A percentile compares a stretch with the other conserved stretches of the same genome.
Evolutionary conservation across 75 land plant genomes (phyloP).

Genomic region (Pinus tabuliformis): DNA sequence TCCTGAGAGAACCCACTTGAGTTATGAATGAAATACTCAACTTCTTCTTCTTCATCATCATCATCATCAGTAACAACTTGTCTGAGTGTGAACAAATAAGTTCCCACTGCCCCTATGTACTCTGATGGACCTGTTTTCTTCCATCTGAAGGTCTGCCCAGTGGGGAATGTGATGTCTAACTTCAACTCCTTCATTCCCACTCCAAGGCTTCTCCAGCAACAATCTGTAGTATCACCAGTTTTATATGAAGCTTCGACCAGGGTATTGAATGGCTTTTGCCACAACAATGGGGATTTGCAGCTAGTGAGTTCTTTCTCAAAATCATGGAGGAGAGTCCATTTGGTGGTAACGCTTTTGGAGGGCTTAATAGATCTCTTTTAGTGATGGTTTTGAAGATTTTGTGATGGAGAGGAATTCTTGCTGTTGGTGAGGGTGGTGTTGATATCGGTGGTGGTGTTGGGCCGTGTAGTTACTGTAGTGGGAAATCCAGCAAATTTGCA

Average conservation of each 20-base stretch:
- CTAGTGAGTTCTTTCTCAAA: neutral
- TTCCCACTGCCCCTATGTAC: slow-evolving; percentile 70
- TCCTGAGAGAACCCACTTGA: slow-evolving; percentile 1
- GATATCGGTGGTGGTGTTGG: too few species aligned
- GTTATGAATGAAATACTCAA: slow-evolving; percentile 32
- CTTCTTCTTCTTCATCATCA: slow-evolving; percentile 10
- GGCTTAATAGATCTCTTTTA: neutral
- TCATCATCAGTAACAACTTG: slow-evolving; percentile 34
- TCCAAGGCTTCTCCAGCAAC: slow-evolving; percentile 58
- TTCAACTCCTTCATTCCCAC: slow-evolving; percentile 67
- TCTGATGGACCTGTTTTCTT: slow-evolving; percentile 51
- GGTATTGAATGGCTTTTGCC: neutral
- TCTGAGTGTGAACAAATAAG: slow-evolving; percentile 69
- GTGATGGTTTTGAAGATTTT: neutral
- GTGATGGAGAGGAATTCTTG: neutral
- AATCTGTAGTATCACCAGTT: neutral
- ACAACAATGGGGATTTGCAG: neutral
- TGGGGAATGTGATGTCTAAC: slow-evolving; percentile 84
- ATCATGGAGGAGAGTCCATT: neutral
- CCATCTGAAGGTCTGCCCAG: slow-evolving; percentile 98
- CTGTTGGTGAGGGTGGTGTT: neutral
- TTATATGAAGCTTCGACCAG: neutral
- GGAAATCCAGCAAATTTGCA: too few species aligned
- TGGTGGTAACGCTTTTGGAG: neutral
- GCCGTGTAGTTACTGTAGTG: too few species aligned